These are phyloP conservation scores for Kazachstania africana DNA, from an alignment of 805 yeast species.

Conservation along the genomic window DNA sequence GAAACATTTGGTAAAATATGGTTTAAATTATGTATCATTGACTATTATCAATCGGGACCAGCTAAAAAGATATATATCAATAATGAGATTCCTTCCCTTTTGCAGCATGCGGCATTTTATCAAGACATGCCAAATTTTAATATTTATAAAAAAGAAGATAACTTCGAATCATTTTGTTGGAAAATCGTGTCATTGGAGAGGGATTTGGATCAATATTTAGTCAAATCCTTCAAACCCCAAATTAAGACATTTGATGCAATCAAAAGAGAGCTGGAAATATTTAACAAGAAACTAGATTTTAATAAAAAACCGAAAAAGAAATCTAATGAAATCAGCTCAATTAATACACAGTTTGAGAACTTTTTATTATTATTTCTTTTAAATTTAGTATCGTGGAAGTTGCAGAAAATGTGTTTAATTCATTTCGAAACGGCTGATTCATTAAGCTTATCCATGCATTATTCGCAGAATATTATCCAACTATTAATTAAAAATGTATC, in stretches of 20 bases:
- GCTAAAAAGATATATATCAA: slow-evolving; percentile 12
- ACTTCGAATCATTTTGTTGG: slow-evolving; percentile 22
- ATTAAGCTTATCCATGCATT: slow-evolving; percentile 9
- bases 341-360: slow-evolving; percentile 13
- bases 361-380: slow-evolving; percentile 14
- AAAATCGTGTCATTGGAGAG: slow-evolving; percentile 23
- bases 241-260: slow-evolving; percentile 21
- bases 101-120: slow-evolving; percentile 20
- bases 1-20: slow-evolving; percentile 19
- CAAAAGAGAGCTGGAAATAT: slow-evolving; percentile 12
- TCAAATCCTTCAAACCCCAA: slow-evolving; percentile 15
- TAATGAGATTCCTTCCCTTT: slow-evolving; percentile 16
- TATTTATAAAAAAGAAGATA: slow-evolving; percentile 19
- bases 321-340: slow-evolving; percentile 5
- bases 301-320: slow-evolving; percentile 3
- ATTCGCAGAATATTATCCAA: slow-evolving; percentile 12
- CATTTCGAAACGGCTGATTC: slow-evolving; percentile 13
- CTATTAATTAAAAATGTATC: slow-evolving; percentile 13
- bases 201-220: slow-evolving; percentile 17
- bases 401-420: slow-evolving; percentile 14
- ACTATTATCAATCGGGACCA: slow-evolving; percentile 19
- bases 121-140: slow-evolving; percentile 17
- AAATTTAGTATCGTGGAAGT: slow-evolving; percentile 18
- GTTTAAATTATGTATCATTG: slow-evolving; percentile 18
- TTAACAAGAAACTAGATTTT: slow-evolving; percentile 7